These are phyloP conservation scores for Blyttiomyces sp. DNA, from an alignment of 371 early-diverging fungal genomes.

Conservation along the genomic window DNA sequence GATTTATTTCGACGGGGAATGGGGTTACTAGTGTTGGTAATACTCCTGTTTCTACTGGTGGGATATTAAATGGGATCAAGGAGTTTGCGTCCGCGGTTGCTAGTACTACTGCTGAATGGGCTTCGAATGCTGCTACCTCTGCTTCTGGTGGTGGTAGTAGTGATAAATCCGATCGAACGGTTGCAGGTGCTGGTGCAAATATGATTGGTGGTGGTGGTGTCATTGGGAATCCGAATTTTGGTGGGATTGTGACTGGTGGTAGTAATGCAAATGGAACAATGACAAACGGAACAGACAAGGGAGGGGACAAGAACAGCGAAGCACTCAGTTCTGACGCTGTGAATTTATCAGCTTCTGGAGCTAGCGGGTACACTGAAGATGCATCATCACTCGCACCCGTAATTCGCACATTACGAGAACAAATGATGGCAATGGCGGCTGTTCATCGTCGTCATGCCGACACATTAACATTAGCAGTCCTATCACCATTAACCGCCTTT, in stretches of 20 bases:
- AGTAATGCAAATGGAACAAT: not conserved
- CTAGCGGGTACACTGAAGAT: constrained; percentile 18
- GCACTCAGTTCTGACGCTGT: not conserved
- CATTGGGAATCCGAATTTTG: not conserved
- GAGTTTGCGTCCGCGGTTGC: constrained; percentile 5
- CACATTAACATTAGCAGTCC: constrained; percentile 26
- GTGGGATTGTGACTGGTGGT: not conserved
- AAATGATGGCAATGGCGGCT: constrained; percentile 26
- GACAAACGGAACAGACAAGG: not conserved
- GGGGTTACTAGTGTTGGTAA: constrained; percentile 11
- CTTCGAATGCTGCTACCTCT: not conserved
- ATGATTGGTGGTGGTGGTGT: not conserved
- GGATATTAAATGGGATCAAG: constrained; percentile 1
- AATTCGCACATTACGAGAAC: constrained; percentile 14
- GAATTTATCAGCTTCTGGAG: constrained; percentile 4
- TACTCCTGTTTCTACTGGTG: not conserved
- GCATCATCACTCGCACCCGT: constrained; percentile 16
- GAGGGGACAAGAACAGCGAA: too few relatives aligned
- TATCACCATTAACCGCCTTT: constrained; percentile 28
- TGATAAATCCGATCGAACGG: not conserved
- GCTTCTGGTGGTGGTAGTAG: too few relatives aligned
- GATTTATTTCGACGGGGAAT: constrained; percentile 1
- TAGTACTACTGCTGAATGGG: not conserved
- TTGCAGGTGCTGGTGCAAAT: not conserved
- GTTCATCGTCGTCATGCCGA: constrained; percentile 33